Evolutionary conservation across 2,329 filamentous ascomycete species (phyloP).

Genomic region (Xylariaceae sp.): DNA sequence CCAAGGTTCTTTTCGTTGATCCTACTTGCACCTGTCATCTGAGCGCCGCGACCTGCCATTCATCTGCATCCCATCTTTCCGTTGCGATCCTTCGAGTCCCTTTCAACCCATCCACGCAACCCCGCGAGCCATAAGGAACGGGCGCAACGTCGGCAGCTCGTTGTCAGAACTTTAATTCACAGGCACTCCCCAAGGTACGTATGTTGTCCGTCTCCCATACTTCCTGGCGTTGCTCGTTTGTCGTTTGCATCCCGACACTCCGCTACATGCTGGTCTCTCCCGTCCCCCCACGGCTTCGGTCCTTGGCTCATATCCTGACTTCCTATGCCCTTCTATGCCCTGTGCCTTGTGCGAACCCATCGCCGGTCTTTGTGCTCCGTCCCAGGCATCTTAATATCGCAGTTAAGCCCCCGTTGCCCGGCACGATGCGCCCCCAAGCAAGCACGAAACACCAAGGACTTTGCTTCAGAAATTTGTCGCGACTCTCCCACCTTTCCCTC

Average conservation of each 20-base stretch:
- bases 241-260: too few species aligned
- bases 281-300: slow-evolving; percentile 10
- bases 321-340: too few species aligned
- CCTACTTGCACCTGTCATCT: too few species aligned
- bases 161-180: slow-evolving; percentile 11
- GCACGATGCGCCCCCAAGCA: neutral
- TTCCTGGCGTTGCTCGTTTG: too few species aligned
- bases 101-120: neutral
- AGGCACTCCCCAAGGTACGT: slow-evolving; percentile 5
- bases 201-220: neutral
- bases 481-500: neutral
- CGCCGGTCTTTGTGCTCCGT: too few species aligned
- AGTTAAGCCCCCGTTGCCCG: neutral
- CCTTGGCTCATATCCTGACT: neutral
- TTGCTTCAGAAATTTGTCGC: neutral
- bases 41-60: too few species aligned
- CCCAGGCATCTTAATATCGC: neutral
- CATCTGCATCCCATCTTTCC: slow-evolving; percentile 11
- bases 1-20: too few species aligned
- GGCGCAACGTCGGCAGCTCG: slow-evolving; percentile 7
- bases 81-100: neutral
- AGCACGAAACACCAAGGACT: neutral
- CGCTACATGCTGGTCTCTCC: too few species aligned
- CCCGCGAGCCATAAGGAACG: too few species aligned
- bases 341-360: neutral